Evolutionary conservation across 2,329 filamentous ascomycete genomes (phyloP).

Genomic region (Diaporthe sp.): DNA sequence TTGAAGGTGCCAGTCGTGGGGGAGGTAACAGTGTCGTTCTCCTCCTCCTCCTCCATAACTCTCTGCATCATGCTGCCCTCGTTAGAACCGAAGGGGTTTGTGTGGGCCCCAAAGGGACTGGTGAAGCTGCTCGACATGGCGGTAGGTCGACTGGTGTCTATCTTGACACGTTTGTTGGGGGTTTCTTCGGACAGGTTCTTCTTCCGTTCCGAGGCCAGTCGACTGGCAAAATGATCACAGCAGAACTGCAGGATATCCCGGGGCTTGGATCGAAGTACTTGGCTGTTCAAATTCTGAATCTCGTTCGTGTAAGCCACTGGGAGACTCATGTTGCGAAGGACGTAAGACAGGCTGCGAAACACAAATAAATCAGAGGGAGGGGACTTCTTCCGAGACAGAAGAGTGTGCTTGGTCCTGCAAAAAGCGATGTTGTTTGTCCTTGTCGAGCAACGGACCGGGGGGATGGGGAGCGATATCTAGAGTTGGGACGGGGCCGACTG

Average conservation of each 20-base stretch:
- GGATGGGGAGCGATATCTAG: slow-evolving; percentile 16
- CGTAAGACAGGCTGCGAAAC: slow-evolving; percentile 20
- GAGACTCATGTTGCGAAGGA: slow-evolving; percentile 56
- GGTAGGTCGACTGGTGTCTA: slow-evolving; percentile 34
- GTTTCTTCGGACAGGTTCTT: slow-evolving; percentile 61
- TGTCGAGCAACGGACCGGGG: neutral
- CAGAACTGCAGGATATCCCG: slow-evolving; percentile 78
- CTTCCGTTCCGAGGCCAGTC: slow-evolving; percentile 75
- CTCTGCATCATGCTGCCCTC: slow-evolving; percentile 60
- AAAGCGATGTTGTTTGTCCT: neutral
- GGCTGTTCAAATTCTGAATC: slow-evolving; percentile 73
- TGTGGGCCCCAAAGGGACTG: slow-evolving; percentile 75
- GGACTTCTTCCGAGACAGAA: slow-evolving; percentile 14
- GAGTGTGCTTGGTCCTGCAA: neutral
- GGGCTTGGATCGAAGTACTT: slow-evolving; percentile 70
- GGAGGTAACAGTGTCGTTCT: slow-evolving; percentile 81
- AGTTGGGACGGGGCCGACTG: neutral
- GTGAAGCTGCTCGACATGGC: slow-evolving; percentile 83
- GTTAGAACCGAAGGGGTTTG: slow-evolving; percentile 79
- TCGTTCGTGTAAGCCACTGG: slow-evolving; percentile 71
- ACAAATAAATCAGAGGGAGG: slow-evolving; percentile 30
- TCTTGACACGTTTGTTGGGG: slow-evolving; percentile 40
- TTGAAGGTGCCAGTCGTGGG: slow-evolving; percentile 77
- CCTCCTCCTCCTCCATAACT: slow-evolving; percentile 88
- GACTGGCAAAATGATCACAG: slow-evolving; percentile 76